Conservation (phyloP, 2,329 filamentous ascomycete genomes). For the Aspergillus pseudoviridinutans region DNA sequence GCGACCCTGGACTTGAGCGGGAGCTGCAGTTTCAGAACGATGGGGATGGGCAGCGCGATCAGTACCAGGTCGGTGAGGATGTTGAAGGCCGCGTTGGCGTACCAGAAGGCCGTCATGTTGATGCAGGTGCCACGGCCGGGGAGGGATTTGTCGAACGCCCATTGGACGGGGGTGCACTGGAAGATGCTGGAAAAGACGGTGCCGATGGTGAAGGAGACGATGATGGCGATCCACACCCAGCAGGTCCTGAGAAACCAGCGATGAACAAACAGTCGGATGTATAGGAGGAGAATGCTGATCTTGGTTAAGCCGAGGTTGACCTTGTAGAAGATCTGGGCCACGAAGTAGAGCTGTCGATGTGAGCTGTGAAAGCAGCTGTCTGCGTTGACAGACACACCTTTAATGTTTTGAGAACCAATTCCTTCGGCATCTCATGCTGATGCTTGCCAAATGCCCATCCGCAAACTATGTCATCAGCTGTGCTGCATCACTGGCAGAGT, state of each 20-base stretch:
- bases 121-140: slow-evolving; percentile 41
- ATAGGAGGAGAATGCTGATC: slow-evolving; percentile 22
- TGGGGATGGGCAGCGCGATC: slow-evolving; percentile 30
- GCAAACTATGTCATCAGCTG: slow-evolving; percentile 8
- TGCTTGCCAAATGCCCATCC: slow-evolving; percentile 20
- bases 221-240: slow-evolving; percentile 14
- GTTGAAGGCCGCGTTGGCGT: slow-evolving; percentile 44
- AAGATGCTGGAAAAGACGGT: slow-evolving; percentile 19
- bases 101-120: slow-evolving; percentile 47
- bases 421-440: slow-evolving; percentile 8
- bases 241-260: slow-evolving; percentile 16
- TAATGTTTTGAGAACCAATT: slow-evolving; percentile 9
- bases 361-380: not conserved
- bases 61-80: slow-evolving; percentile 37
- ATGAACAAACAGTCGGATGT: slow-evolving; percentile 18
- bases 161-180: slow-evolving; percentile 18
- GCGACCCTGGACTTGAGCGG: slow-evolving; percentile 47
- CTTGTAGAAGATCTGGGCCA: slow-evolving; percentile 24
- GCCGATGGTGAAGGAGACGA: slow-evolving; percentile 17
- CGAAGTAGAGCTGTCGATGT: slow-evolving; percentile 15
- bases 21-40: slow-evolving; percentile 30
- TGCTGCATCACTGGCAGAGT: not conserved
- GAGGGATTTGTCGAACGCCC: slow-evolving; percentile 15
- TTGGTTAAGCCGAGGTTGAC: slow-evolving; percentile 21
- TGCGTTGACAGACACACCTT: slow-evolving; percentile 5